Percentiles rank a stretch among this genome's conserved stretches.
Evolutionary conservation across 116 monocot species (phyloP).

Genomic region (Zostera marina): DNA sequence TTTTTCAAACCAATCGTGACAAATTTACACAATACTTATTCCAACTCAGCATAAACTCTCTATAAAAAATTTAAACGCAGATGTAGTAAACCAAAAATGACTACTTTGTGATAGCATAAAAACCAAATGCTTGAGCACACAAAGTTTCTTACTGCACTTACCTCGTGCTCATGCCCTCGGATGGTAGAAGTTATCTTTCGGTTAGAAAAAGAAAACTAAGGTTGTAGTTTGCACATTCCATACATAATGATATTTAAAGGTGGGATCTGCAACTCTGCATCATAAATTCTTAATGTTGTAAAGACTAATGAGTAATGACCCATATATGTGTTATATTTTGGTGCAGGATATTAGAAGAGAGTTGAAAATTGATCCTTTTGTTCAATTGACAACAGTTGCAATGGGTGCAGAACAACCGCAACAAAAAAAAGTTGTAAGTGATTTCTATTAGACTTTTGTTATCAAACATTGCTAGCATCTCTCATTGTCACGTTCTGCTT

Average conservation of each 20-base stretch:
- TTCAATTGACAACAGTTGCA: slow-evolving; percentile 16
- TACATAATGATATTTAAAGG: background rate
- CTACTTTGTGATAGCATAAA: no score
- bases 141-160: no score
- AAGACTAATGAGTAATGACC: background rate
- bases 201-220: background rate
- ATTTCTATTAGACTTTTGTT: background rate
- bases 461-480: background rate
- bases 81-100: no score
- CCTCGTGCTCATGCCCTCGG: no score
- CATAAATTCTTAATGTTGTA: background rate
- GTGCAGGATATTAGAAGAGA: slow-evolving; percentile 67
- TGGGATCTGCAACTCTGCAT: background rate
- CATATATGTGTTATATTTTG: background rate
- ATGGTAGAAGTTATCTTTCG: no score
- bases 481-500: background rate
- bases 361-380: slow-evolving; percentile 55
- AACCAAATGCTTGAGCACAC: no score
- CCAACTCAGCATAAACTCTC: no score
- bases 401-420: slow-evolving; percentile 27
- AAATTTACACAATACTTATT: no score
- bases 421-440: slow-evolving; percentile 26
- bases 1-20: no score
- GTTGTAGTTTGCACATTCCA: background rate
- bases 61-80: no score